These are phyloP conservation scores for Ceratocystis harringtonii DNA, from an alignment of 2,329 filamentous ascomycete genomes.

Conservation along the genomic window DNA sequence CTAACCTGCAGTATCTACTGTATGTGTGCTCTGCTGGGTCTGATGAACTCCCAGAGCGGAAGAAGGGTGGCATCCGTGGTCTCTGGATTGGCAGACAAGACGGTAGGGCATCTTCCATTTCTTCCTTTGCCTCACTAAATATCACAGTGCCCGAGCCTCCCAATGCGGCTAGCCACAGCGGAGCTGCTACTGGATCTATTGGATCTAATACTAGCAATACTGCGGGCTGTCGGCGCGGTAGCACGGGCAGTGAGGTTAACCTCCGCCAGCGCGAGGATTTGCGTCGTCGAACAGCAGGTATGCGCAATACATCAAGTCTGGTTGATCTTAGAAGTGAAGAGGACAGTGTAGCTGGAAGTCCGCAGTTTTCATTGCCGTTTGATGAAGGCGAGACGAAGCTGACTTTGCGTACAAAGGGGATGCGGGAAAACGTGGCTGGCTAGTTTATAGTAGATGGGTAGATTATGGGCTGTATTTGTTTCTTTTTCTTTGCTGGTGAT, in stretches of 20 bases:
- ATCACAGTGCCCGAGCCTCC: background rate
- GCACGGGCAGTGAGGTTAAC: slow-evolving; percentile 29
- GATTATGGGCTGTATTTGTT: background rate
- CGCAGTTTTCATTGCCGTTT: slow-evolving; percentile 30
- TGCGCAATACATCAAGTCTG: slow-evolving; percentile 16
- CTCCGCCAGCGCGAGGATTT: slow-evolving; percentile 31
- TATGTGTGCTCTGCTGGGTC: slow-evolving; percentile 76
- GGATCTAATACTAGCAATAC: slow-evolving; percentile 18
- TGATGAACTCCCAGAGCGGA: slow-evolving; percentile 45
- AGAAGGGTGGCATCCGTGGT: slow-evolving; percentile 45
- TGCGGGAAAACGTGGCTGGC: slow-evolving; percentile 30
- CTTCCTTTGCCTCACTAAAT: slow-evolving; percentile 1
- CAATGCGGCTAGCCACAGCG: background rate
- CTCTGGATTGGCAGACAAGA: slow-evolving; percentile 32
- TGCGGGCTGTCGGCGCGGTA: slow-evolving; percentile 25
- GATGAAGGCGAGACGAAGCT: slow-evolving; percentile 32
- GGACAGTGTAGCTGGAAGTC: slow-evolving; percentile 13
- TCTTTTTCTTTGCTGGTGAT: background rate
- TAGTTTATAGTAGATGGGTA: background rate
- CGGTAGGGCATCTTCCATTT: background rate
- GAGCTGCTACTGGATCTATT: background rate
- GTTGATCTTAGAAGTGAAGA: slow-evolving; percentile 17
- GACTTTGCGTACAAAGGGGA: slow-evolving; percentile 40
- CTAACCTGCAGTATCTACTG: slow-evolving; percentile 83
- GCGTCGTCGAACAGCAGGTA: slow-evolving; percentile 23